Conservation (phyloP, 768 basidiomycete species). For the Suillus ampliporus region DNA sequence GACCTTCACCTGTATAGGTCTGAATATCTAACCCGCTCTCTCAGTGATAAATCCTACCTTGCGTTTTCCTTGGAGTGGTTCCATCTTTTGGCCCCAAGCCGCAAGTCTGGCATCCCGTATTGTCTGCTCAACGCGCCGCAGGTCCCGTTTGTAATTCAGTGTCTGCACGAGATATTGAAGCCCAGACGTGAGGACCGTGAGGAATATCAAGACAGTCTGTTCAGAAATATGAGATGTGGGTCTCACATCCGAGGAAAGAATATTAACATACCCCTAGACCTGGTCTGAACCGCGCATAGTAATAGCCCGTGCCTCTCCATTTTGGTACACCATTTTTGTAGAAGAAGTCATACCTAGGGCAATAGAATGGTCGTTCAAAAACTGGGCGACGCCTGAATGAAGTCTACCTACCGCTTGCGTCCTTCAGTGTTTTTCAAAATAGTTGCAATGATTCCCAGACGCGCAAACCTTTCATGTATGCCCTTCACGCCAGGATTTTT, state of each 20-base stretch:
- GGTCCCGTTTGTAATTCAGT: constrained; percentile 77
- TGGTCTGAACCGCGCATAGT: constrained; percentile 96
- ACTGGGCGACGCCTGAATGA: not conserved
- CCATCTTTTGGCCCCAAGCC: constrained; percentile 84
- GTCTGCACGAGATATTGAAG: constrained; percentile 83
- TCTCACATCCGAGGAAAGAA: constrained; percentile 8
- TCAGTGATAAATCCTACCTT: constrained; percentile 54
- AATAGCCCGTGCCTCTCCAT: constrained; percentile 97
- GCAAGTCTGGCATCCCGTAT: constrained; percentile 64
- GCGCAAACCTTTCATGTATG: constrained; percentile 89
- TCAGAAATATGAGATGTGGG: constrained; percentile 15
- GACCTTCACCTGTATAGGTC: constrained; percentile 63
- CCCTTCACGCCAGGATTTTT: constrained; percentile 89
- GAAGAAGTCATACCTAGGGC: constrained; percentile 86
- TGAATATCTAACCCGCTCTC: not conserved
- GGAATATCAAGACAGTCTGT: constrained; percentile 78
- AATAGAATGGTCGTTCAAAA: constrained; percentile 9
- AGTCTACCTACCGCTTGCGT: constrained; percentile 68
- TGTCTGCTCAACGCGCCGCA: constrained; percentile 68
- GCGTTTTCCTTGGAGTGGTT: constrained; percentile 63
- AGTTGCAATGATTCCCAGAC: constrained; percentile 82
- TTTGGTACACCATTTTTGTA: constrained; percentile 97
- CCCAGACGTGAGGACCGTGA: constrained; percentile 75
- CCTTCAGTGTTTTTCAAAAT: constrained; percentile 81
- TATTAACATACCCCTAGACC: constrained; percentile 69